These are phyloP conservation scores for Botrytis sinoallii DNA, from an alignment of 2,329 filamentous ascomycete genomes.

Conservation along the genomic window DNA sequence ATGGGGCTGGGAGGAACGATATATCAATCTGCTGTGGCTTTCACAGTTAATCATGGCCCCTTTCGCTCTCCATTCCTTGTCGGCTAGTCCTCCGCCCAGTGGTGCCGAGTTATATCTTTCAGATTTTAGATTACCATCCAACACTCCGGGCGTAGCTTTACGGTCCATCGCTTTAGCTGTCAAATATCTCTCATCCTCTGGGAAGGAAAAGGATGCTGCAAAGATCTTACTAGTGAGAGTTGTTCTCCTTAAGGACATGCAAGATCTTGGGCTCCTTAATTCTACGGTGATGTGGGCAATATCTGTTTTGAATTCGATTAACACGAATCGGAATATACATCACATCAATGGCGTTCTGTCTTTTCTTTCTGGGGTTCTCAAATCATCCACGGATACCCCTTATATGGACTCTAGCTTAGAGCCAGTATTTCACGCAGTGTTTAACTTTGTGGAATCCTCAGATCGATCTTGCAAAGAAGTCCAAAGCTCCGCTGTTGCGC, in stretches of 20 bases:
- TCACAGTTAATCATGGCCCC: constrained; percentile 79
- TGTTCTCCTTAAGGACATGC: constrained; percentile 85
- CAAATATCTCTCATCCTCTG: constrained; percentile 67
- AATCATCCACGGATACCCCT: constrained; percentile 66
- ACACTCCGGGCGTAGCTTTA: constrained; percentile 66
- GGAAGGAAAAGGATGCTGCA: constrained; percentile 89
- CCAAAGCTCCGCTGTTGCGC: constrained; percentile 70
- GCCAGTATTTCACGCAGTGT: constrained; percentile 62
- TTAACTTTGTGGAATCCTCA: constrained; percentile 54
- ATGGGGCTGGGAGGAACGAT: constrained; percentile 83
- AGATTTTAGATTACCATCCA: constrained; percentile 53
- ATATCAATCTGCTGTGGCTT: constrained; percentile 84
- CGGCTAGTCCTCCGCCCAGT: constrained; percentile 54
- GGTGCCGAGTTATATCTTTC: constrained; percentile 40
- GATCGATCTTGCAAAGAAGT: constrained; percentile 52
- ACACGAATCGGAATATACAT: constrained; percentile 57
- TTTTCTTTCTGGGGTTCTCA: constrained; percentile 72
- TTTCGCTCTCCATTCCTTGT: constrained; percentile 87
- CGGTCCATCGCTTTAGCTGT: constrained; percentile 70
- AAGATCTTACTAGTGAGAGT: constrained; percentile 76
- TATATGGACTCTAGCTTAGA: constrained; percentile 68
- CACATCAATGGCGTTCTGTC: constrained; percentile 75
- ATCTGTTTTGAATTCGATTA: constrained; percentile 51
- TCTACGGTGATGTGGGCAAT: constrained; percentile 70
- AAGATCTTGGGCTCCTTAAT: constrained; percentile 66